These are phyloP conservation scores for Aquilaria agallochum DNA, from an alignment of 441 rosid genomes.

Conservation along the genomic window DNA sequence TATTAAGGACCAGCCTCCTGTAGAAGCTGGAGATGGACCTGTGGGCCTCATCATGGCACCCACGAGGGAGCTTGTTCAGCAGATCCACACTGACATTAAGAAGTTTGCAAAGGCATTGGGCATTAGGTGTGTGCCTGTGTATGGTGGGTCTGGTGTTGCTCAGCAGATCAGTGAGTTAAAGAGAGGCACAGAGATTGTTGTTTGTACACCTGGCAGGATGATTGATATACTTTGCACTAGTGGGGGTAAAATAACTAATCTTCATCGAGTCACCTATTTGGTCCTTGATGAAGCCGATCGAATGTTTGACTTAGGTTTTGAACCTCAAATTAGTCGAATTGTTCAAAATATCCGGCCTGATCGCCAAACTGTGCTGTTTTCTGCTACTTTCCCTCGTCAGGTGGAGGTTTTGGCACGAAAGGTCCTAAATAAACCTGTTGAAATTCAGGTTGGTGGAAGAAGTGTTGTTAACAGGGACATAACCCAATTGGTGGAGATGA, in stretches of 20 bases:
- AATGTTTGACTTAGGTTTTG: conserved; percentile 99
- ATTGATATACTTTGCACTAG: conserved; percentile 97
- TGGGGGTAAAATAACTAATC: conserved; percentile 85
- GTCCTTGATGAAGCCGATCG: conserved; percentile 99
- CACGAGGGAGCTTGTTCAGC: conserved; percentile 98
- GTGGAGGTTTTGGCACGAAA: conserved; percentile 91
- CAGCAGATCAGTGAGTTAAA: conserved; percentile 95
- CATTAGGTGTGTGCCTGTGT: conserved; percentile 86
- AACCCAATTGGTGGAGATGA: conserved; percentile 80
- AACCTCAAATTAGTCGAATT: conserved; percentile 89
- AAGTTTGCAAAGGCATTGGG: conserved; percentile 80
- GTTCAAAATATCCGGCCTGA: conserved; percentile 91
- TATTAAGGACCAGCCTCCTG: conserved; percentile 96
- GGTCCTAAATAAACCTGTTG: conserved; percentile 79
- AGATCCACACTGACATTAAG: conserved; percentile 88
- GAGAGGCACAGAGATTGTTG: conserved; percentile 93
- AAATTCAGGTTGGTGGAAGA: conserved; percentile 93
- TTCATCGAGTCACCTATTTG: conserved; percentile 80
- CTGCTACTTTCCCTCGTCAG: conserved; percentile 98
- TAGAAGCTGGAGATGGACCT: conserved; percentile 93
- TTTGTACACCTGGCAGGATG: conserved; percentile 98
- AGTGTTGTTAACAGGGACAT: conserved; percentile 97
- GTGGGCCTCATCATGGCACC: conserved; percentile 97
- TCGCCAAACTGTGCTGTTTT: conserved; percentile 93
- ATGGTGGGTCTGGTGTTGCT: conserved; percentile 98